Conservation (phyloP, 208 protist genomes). For the Wallacemonas rigidus region DNA sequence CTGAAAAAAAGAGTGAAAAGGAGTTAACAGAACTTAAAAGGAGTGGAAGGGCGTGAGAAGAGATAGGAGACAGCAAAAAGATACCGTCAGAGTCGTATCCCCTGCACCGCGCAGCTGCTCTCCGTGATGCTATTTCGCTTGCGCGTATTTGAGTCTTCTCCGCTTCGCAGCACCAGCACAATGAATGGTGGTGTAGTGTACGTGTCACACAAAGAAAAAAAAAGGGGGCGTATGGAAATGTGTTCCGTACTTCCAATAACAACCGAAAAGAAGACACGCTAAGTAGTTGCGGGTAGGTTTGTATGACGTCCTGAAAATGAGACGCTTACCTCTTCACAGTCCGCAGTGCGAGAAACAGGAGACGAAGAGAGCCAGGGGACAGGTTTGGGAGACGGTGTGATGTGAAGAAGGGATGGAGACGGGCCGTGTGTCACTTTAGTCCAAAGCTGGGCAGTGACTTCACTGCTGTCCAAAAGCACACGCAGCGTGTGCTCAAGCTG, state of each 20-base stretch:
- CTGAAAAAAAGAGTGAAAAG: conserved; percentile 5
- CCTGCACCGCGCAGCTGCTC: too few relatives aligned
- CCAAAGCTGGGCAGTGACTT: too few relatives aligned
- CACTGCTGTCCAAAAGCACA: too few relatives aligned
- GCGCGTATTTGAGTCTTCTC: not conserved
- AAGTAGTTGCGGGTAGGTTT: too few relatives aligned
- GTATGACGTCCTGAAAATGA: too few relatives aligned
- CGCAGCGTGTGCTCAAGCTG: too few relatives aligned
- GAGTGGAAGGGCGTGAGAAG: not conserved
- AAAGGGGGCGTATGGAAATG: too few relatives aligned
- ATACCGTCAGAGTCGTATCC: too few relatives aligned
- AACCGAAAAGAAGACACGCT: too few relatives aligned
- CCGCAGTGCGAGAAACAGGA: not conserved
- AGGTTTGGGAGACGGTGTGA: too few relatives aligned
- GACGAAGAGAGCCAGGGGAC: not conserved
- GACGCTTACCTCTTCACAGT: too few relatives aligned
- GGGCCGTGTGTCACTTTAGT: not conserved
- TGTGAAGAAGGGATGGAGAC: not conserved
- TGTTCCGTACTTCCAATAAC: too few relatives aligned
- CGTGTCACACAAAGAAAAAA: not conserved
- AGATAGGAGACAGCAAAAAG: conserved; percentile 13
- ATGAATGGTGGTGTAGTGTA: not conserved
- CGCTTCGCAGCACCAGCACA: not conserved
- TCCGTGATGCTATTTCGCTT: not conserved
- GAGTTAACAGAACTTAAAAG: not conserved